A percentile compares a stretch with the other conserved stretches of the same genome.
Conservation (phyloP, 2,329 filamentous ascomycete genomes). For the Trichoderma aggressivum region DNA sequence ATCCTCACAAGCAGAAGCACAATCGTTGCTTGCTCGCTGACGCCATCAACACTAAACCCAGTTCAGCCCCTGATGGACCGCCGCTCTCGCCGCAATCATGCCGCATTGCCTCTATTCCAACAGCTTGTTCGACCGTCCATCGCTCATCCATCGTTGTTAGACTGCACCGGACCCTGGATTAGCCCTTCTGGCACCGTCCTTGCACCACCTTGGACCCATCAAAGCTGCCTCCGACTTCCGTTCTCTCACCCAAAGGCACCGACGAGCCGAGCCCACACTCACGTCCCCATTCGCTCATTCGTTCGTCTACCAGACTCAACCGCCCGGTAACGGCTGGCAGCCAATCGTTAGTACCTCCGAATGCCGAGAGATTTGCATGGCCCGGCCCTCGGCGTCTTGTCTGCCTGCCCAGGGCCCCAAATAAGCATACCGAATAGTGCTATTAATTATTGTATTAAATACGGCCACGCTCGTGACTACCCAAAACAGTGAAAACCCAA, state of each 20-base stretch:
- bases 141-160: background rate
- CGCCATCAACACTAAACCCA: slow-evolving; percentile 18
- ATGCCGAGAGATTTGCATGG: slow-evolving; percentile 9
- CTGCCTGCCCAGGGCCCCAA: background rate
- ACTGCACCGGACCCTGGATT: slow-evolving; percentile 6
- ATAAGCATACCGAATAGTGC: slow-evolving; percentile 12
- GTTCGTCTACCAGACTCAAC: background rate
- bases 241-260: background rate
- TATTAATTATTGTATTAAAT: slow-evolving; percentile 10
- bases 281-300: slow-evolving; percentile 1
- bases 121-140: background rate
- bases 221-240: slow-evolving; percentile 19
- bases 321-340: background rate
- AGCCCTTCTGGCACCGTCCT: background rate
- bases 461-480: slow-evolving; percentile 15
- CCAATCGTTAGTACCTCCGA: slow-evolving; percentile 15
- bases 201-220: background rate
- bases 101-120: slow-evolving; percentile 1
- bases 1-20: background rate
- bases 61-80: background rate
- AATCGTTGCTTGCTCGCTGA: background rate
- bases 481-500: slow-evolving; percentile 11
- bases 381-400: slow-evolving; percentile 6
- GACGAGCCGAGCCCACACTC: slow-evolving; percentile 15
- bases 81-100: slow-evolving; percentile 14